Percentiles rank a stretch among this genome's conserved stretches.
Conservation (phyloP, 2,329 filamentous ascomycete species). For the Botrytis porri region DNA sequence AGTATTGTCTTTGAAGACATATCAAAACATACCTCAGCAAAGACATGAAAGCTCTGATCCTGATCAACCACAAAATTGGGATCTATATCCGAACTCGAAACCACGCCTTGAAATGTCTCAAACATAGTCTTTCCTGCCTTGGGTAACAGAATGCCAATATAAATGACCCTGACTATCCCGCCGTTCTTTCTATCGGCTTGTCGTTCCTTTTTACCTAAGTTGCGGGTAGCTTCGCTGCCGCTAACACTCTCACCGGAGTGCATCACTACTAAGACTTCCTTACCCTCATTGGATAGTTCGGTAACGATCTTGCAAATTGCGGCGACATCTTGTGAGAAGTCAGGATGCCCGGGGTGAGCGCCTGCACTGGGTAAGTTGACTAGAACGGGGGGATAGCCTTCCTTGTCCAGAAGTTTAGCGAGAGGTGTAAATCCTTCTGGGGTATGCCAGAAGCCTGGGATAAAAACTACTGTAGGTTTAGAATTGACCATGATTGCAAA, state of each 20-base stretch:
- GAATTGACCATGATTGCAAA: neutral
- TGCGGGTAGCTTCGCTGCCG: neutral
- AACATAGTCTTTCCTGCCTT: neutral
- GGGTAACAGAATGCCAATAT: neutral
- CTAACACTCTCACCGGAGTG: neutral
- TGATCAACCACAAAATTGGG: neutral
- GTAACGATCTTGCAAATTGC: neutral
- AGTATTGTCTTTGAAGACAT: neutral
- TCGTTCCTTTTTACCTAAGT: neutral
- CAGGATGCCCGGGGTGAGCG: neutral
- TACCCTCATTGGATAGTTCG: neutral
- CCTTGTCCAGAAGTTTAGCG: neutral
- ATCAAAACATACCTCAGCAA: neutral
- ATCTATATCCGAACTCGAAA: neutral
- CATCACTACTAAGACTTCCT: neutral
- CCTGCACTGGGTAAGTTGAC: neutral
- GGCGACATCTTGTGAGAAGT: neutral
- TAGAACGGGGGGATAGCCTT: neutral
- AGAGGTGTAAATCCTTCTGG: neutral
- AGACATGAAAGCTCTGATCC: neutral
- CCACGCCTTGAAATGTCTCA: neutral
- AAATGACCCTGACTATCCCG: neutral
- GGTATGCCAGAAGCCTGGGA: neutral
- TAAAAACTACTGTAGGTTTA: neutral
- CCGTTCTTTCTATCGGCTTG: neutral